A percentile compares a stretch with the other conserved stretches of the same genome.
These are phyloP conservation scores for Solanum chilense DNA, from an alignment of 257 asterid genomes.

Conservation along the genomic window DNA sequence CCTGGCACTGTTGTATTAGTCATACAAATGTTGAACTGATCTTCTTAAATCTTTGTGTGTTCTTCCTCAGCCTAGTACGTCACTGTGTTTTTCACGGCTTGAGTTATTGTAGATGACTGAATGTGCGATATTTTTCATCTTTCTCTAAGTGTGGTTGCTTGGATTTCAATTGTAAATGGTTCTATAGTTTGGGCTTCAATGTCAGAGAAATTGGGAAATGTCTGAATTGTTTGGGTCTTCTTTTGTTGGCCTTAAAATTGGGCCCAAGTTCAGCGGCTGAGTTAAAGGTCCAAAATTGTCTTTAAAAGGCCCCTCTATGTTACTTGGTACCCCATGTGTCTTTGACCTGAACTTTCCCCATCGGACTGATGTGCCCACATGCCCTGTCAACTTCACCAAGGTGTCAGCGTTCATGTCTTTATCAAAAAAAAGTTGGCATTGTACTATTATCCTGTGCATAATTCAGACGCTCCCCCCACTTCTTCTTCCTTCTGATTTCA, in stretches of 20 bases:
- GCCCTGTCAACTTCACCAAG: not conserved
- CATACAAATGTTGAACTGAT: not conserved
- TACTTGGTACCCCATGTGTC: not conserved
- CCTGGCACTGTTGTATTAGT: not conserved
- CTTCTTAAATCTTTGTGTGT: not conserved
- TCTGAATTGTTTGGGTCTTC: not conserved
- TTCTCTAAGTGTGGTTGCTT: not conserved
- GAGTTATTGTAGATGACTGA: not conserved
- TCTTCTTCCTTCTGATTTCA: not conserved
- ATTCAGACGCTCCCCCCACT: not conserved
- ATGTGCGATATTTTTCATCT: not conserved
- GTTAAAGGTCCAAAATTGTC: not conserved
- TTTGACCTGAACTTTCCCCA: not conserved
- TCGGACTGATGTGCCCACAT: not conserved
- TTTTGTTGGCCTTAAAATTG: not conserved
- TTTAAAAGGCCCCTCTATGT: not conserved
- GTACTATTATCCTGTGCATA: not conserved
- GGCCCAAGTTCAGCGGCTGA: not conserved
- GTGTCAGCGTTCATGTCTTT: not conserved
- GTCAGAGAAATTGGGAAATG: not conserved
- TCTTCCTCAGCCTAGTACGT: not conserved
- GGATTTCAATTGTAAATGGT: not conserved
- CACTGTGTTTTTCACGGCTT: not conserved
- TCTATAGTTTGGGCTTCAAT: not conserved
- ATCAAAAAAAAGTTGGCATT: not conserved